Evolutionary conservation across 179 eudicot genomes (phyloP).

Genomic region (Patellifolia procumbens): DNA sequence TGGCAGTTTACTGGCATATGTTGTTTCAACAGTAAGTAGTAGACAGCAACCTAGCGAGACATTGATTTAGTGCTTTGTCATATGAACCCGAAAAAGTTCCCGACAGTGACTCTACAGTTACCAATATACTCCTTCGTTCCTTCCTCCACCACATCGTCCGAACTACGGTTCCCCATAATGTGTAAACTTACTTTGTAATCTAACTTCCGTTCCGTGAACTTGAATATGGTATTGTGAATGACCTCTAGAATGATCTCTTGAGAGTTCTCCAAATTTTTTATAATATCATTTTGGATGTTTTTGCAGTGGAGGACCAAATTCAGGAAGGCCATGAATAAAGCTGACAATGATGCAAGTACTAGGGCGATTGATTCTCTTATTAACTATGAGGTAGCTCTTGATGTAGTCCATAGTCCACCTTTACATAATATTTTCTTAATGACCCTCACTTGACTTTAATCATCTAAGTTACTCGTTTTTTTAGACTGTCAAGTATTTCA

Average conservation of each 20-base stretch:
- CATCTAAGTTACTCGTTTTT: conserved; percentile 16
- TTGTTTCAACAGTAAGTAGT: not conserved
- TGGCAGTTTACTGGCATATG: not conserved
- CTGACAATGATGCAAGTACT: conserved; percentile 95
- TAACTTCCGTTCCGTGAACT: not conserved
- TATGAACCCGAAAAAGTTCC: not conserved
- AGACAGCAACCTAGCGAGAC: not conserved
- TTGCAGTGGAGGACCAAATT: conserved; percentile 96
- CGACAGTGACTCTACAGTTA: too few relatives aligned
- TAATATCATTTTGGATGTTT: conserved; percentile 1
- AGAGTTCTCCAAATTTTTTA: not conserved
- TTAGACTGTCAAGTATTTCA: conserved; percentile 97
- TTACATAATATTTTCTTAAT: not conserved
- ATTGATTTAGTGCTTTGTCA: not conserved
- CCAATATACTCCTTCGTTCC: too few relatives aligned
- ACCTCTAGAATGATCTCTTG: conserved; percentile 5
- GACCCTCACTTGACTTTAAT: not conserved
- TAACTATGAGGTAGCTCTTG: conserved; percentile 75
- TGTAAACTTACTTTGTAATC: not conserved
- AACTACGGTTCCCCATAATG: not conserved
- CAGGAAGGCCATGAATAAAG: conserved; percentile 96
- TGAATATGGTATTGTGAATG: not conserved
- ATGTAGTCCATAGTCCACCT: conserved; percentile 10
- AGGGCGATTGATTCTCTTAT: conserved; percentile 95
- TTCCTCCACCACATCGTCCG: not conserved